A percentile compares a stretch with the other conserved stretches of the same genome.
phyloP scores from a whole-genome alignment of 768 basidiomycete genomes.

The Infundibulicybe gibba region DNA sequence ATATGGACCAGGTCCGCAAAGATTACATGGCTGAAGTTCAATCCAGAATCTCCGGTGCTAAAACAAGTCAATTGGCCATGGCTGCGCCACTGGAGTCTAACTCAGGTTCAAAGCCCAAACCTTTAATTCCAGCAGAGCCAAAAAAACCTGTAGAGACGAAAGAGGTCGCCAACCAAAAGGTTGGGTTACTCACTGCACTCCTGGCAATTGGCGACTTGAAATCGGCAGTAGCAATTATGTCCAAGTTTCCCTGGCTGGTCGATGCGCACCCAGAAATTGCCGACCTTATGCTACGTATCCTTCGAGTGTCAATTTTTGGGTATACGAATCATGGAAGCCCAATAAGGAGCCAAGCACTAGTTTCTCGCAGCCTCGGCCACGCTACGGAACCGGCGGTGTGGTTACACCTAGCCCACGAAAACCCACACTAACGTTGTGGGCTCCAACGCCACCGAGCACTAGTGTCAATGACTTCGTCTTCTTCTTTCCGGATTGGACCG shows the following conservation, averaged over 20 bases:
- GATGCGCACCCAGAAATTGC: conserved; percentile 81
- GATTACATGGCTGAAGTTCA: conserved; percentile 65
- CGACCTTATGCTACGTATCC: conserved; percentile 77
- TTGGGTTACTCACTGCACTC: conserved; percentile 73
- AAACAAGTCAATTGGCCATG: conserved; percentile 75
- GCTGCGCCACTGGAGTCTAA: conserved; percentile 72
- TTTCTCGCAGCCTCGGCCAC: conserved; percentile 59
- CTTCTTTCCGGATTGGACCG: conserved; percentile 86
- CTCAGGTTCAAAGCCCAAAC: conserved; percentile 34
- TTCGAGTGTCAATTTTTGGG: conserved; percentile 62
- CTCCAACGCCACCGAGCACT: conserved; percentile 81
- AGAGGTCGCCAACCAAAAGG: conserved; percentile 64
- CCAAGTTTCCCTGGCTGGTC: conserved; percentile 82
- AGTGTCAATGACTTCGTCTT: conserved; percentile 75
- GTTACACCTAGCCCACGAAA: conserved; percentile 53
- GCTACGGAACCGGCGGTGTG: conserved; percentile 58
- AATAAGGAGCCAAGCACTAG: conserved; percentile 59
- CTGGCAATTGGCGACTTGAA: conserved; percentile 83
- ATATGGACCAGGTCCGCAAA: conserved; percentile 65
- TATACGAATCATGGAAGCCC: conserved; percentile 56
- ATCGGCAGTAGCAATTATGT: conserved; percentile 73
- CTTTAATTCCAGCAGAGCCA: conserved; percentile 32
- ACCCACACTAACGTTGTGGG: conserved; percentile 65
- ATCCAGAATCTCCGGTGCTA: conserved; percentile 63
- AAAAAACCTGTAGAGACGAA: conserved; percentile 38